Evolutionary conservation across 306 rosid species (phyloP).

Genomic region (Quercus rubra): DNA sequence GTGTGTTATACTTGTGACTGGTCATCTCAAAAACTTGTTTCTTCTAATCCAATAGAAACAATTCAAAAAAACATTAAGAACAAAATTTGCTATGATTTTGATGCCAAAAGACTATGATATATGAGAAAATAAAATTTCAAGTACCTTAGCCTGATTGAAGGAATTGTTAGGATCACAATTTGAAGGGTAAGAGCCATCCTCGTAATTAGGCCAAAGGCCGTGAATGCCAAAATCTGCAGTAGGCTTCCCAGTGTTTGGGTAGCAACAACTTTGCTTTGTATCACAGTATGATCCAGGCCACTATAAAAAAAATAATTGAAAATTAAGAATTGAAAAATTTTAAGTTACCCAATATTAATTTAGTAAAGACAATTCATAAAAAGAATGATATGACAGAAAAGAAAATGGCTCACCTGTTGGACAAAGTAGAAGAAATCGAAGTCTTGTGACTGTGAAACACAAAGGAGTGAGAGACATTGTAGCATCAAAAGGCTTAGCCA

Average conservation of each 20-base stretch:
- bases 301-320: slow-evolving; percentile 24
- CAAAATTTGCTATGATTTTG: too few species aligned
- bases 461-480: slow-evolving; percentile 40
- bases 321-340: not conserved
- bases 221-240: slow-evolving; percentile 71
- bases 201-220: slow-evolving; percentile 80
- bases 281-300: slow-evolving; percentile 70
- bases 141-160: slow-evolving; percentile 52
- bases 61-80: too few species aligned
- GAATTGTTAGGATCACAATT: slow-evolving; percentile 56
- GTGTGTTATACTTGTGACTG: too few species aligned
- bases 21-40: too few species aligned
- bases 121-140: too few species aligned
- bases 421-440: slow-evolving; percentile 88
- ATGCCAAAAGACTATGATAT: too few species aligned
- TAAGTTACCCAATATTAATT: not conserved
- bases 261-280: slow-evolving; percentile 52
- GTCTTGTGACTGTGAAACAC: slow-evolving; percentile 35
- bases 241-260: slow-evolving; percentile 75
- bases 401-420: slow-evolving; percentile 50
- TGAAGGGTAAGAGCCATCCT: slow-evolving; percentile 64
- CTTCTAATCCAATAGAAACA: too few species aligned
- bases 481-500: slow-evolving; percentile 41
- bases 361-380: not conserved
- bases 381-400: not conserved